These are phyloP conservation scores for Hypoxylon sp. DNA, from an alignment of 2,329 filamentous ascomycete species.

Conservation along the genomic window DNA sequence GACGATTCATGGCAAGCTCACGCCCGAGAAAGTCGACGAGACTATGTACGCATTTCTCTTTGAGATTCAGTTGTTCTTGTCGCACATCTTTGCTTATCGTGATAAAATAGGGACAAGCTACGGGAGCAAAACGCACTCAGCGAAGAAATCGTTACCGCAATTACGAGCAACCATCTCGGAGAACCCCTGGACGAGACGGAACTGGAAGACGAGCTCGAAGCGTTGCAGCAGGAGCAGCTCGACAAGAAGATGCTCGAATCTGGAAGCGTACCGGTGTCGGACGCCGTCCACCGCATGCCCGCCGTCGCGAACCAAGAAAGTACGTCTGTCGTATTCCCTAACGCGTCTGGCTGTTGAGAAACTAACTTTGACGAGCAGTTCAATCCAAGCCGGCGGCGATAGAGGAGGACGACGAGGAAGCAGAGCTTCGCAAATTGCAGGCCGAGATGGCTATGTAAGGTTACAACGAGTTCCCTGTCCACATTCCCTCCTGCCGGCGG, in stretches of 20 bases:
- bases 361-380: constrained; percentile 49
- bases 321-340: constrained; percentile 59
- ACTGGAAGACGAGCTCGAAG: constrained; percentile 83
- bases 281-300: constrained; percentile 80
- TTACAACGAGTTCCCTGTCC: background rate
- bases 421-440: constrained; percentile 89
- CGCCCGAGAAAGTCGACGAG: constrained; percentile 91
- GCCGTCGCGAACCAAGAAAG: constrained; percentile 76
- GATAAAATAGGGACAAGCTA: constrained; percentile 75
- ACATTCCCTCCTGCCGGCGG: constrained; percentile 20
- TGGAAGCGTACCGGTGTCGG: constrained; percentile 81
- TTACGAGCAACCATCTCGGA: constrained; percentile 73
- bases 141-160: constrained; percentile 89
- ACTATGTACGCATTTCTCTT: constrained; percentile 76
- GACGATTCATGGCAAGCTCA: constrained; percentile 88
- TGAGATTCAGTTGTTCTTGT: background rate
- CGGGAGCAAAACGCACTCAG: constrained; percentile 92
- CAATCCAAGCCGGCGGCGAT: constrained; percentile 59
- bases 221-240: constrained; percentile 88
- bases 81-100: constrained; percentile 14
- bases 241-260: constrained; percentile 94
- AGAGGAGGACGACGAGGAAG: constrained; percentile 94
- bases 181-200: constrained; percentile 84
- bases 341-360: background rate
- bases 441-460: constrained; percentile 94